A percentile compares a stretch with the other conserved stretches of the same genome.
phyloP scores from a whole-genome alignment of 2,329 filamentous ascomycete genomes.

The Monosporascus sp. region DNA sequence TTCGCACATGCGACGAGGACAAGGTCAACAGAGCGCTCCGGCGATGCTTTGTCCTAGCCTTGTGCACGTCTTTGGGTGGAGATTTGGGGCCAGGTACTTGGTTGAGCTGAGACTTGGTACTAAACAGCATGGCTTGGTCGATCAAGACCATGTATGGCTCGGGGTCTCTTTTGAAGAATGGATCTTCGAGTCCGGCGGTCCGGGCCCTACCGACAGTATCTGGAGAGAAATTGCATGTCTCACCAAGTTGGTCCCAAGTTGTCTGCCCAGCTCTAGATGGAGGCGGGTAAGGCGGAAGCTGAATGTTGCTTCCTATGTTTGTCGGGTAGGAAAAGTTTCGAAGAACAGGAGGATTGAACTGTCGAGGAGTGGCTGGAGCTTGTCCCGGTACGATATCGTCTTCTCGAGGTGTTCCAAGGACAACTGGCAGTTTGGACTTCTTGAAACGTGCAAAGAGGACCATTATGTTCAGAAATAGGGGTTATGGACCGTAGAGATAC shows the following conservation, averaged over 20 bases:
- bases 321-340: constrained; percentile 28
- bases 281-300: constrained; percentile 3
- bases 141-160: constrained; percentile 11
- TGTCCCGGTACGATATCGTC: constrained; percentile 9
- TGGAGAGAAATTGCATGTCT: constrained; percentile 23
- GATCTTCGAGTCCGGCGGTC: constrained; percentile 16
- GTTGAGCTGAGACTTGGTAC: constrained; percentile 2
- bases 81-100: constrained; percentile 3
- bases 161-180: constrained; percentile 19
- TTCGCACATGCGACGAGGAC: constrained; percentile 13
- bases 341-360: constrained; percentile 11
- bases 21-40: constrained; percentile 16
- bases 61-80: constrained; percentile 9
- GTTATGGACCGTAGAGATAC: not conserved
- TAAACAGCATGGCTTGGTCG: constrained; percentile 6
- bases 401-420: constrained; percentile 13
- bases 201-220: constrained; percentile 12
- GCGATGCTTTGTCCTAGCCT: constrained; percentile 17
- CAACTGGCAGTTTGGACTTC: constrained; percentile 18
- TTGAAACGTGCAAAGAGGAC: constrained; percentile 21
- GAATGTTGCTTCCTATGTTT: constrained; percentile 9
- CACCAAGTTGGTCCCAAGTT: constrained; percentile 22
- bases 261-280: constrained; percentile 7
- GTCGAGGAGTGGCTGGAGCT: constrained; percentile 6
- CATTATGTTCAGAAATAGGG: constrained; percentile 16